Conservation (phyloP, 257 asterid genomes). For the Solanum stenotomum region DNA sequence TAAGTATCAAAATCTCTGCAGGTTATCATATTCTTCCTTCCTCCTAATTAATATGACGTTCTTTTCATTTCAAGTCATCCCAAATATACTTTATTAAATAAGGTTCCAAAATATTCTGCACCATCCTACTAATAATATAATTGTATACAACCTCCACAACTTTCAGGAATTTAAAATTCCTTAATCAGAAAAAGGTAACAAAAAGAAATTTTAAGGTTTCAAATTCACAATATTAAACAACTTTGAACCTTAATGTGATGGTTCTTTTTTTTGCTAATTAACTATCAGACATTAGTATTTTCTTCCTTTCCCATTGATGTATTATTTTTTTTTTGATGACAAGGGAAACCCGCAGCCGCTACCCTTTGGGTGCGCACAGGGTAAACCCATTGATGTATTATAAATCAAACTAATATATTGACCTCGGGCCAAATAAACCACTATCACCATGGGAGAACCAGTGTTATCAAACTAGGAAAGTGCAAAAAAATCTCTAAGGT, state of each 20-base stretch:
- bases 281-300: not conserved
- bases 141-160: not conserved
- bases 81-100: not conserved
- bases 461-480: not conserved
- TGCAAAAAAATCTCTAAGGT: not conserved
- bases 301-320: too few species aligned
- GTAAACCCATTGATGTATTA: not conserved
- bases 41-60: not conserved
- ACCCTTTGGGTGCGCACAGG: too few species aligned
- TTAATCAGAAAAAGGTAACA: not conserved
- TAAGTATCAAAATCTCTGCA: not conserved
- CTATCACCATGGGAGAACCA: not conserved
- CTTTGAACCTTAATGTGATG: not conserved
- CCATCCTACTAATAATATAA: not conserved
- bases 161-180: not conserved
- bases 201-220: not conserved
- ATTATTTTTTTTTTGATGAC: too few species aligned
- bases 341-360: too few species aligned
- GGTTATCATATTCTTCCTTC: not conserved
- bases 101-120: not conserved
- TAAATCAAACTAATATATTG: not conserved
- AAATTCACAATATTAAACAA: not conserved
- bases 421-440: not conserved
- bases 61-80: not conserved
- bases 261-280: not conserved